Evolutionary conservation across 2,329 filamentous ascomycete species (phyloP).

Genomic region (Rutstroemia sp.): DNA sequence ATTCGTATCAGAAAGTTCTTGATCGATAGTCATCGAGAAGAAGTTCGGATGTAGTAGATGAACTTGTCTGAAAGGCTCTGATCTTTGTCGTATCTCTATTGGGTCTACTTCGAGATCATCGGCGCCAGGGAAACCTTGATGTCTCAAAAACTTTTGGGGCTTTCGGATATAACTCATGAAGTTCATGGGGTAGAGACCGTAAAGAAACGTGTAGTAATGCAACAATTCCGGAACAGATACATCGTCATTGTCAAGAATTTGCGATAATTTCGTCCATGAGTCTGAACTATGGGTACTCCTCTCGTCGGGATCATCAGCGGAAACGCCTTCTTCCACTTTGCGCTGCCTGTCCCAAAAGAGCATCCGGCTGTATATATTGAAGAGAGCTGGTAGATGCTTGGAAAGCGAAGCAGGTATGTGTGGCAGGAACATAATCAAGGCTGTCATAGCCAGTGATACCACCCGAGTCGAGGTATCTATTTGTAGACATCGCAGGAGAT

Average conservation of each 20-base stretch:
- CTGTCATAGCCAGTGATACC: slow-evolving; percentile 67
- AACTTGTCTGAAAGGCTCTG: slow-evolving; percentile 63
- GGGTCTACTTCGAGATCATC: slow-evolving; percentile 75
- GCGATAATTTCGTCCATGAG: slow-evolving; percentile 59
- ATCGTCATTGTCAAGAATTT: slow-evolving; percentile 55
- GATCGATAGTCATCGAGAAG: slow-evolving; percentile 70
- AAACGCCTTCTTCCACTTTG: slow-evolving; percentile 9
- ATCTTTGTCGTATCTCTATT: slow-evolving; percentile 67
- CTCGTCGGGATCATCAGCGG: slow-evolving; percentile 19
- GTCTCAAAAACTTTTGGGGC: slow-evolving; percentile 69
- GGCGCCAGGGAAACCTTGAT: slow-evolving; percentile 60
- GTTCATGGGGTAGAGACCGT: slow-evolving; percentile 77
- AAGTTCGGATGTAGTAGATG: slow-evolving; percentile 82
- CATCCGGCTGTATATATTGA: slow-evolving; percentile 73
- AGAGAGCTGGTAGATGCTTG: slow-evolving; percentile 62
- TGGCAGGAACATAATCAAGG: slow-evolving; percentile 73
- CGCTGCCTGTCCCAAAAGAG: slow-evolving; percentile 62
- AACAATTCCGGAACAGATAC: slow-evolving; percentile 58
- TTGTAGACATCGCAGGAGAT: slow-evolving; percentile 67
- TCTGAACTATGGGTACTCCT: slow-evolving; percentile 33
- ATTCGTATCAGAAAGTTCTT: slow-evolving; percentile 67
- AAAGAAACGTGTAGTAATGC: slow-evolving; percentile 74
- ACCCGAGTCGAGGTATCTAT: slow-evolving; percentile 70
- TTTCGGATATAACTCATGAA: slow-evolving; percentile 83
- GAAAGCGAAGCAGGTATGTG: slow-evolving; percentile 70